Conservation (phyloP, 805 yeast genomes). For the Metschnikowia lunata region DNA sequence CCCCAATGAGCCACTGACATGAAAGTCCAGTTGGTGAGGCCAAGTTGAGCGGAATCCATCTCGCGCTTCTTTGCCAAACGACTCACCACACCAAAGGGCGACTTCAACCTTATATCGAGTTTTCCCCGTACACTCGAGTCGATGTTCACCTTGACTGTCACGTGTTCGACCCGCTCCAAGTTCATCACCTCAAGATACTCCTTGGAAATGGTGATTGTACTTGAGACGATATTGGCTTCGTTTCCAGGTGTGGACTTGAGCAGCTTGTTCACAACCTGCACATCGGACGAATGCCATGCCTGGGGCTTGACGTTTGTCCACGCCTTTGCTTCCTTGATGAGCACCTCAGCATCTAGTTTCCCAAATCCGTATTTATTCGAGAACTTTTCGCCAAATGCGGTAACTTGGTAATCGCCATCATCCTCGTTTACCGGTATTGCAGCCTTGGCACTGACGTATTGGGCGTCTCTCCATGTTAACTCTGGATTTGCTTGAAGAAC, state of each 20-base stretch:
- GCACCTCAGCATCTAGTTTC: conserved; percentile 72
- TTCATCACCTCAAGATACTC: conserved; percentile 52
- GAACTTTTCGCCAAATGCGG: conserved; percentile 63
- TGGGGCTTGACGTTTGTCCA: conserved; percentile 92
- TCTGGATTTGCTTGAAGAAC: conserved; percentile 80
- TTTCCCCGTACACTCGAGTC: conserved; percentile 64
- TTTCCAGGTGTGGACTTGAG: conserved; percentile 12
- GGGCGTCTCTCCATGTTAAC: conserved; percentile 94
- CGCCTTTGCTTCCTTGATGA: conserved; percentile 66
- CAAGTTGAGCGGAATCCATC: conserved; percentile 51
- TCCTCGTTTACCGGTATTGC: conserved; percentile 63
- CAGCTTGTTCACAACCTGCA: conserved; percentile 27
- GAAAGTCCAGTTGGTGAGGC: conserved; percentile 82
- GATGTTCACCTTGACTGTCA: conserved; percentile 74
- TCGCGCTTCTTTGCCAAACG: conserved; percentile 66
- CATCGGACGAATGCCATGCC: conserved; percentile 64
- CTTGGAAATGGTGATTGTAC: conserved; percentile 40
- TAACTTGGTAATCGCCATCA: conserved; percentile 71
- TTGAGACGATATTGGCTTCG: conserved; percentile 18
- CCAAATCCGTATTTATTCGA: conserved; percentile 93
- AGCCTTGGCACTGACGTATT: conserved; percentile 70
- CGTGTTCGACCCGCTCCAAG: conserved; percentile 75
- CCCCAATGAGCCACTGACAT: conserved; percentile 99
- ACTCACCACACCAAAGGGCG: conserved; percentile 75
- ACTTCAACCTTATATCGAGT: conserved; percentile 56